These are phyloP conservation scores for Apiospora marii DNA, from an alignment of 2,329 filamentous ascomycete species.

Conservation along the genomic window DNA sequence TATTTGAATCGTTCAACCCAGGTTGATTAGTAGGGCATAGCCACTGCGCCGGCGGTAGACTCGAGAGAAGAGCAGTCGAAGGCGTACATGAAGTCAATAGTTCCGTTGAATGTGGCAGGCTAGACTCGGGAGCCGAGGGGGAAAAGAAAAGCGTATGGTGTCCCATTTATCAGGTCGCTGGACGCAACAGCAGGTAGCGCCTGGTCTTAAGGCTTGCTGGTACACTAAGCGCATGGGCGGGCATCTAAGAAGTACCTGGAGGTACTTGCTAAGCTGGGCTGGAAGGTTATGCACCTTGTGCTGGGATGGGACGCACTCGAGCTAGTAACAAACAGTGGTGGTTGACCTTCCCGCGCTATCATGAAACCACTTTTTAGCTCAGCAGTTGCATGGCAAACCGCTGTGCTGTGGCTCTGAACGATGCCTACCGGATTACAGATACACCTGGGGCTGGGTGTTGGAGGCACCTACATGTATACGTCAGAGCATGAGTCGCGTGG, in stretches of 20 bases:
- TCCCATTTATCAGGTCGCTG: slow-evolving; percentile 9
- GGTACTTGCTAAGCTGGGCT: background rate
- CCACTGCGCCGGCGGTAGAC: background rate
- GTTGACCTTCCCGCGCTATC: background rate
- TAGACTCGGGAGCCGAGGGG: slow-evolving; percentile 18
- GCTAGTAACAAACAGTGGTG: background rate
- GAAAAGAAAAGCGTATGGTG: slow-evolving; percentile 16
- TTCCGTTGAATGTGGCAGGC: slow-evolving; percentile 13
- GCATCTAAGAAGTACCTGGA: background rate
- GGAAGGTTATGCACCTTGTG: background rate
- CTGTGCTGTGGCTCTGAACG: background rate
- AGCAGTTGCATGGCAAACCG: background rate
- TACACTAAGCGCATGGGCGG: slow-evolving; percentile 3
- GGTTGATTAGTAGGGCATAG: background rate
- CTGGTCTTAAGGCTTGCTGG: slow-evolving; percentile 2
- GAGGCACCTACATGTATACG: background rate
- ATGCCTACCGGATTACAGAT: background rate
- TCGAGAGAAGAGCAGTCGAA: background rate
- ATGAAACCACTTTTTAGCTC: background rate
- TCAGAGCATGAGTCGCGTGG: background rate
- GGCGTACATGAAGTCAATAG: slow-evolving; percentile 20
- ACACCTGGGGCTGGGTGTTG: background rate
- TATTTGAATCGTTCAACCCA: background rate
- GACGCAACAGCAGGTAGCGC: background rate
- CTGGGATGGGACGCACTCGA: background rate